Conservation (phyloP, 768 basidiomycete genomes). For the Termitomyces sp. region DNA sequence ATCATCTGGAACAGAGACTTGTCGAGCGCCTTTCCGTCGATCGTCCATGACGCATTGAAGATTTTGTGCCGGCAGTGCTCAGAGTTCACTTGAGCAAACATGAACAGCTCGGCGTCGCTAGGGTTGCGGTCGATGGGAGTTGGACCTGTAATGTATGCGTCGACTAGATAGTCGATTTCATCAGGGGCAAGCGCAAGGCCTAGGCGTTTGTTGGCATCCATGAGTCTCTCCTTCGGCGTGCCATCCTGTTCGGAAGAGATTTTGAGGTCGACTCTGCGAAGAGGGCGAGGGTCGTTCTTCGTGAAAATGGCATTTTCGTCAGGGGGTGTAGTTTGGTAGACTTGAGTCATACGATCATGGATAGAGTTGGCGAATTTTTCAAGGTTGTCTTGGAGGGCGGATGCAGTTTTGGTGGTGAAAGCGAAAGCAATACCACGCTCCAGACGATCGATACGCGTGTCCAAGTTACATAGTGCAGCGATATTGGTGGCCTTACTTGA, state of each 20-base stretch:
- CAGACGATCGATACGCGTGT: constrained; percentile 66
- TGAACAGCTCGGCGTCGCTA: constrained; percentile 97
- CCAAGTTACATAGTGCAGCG: constrained; percentile 80
- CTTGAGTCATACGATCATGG: constrained; percentile 97
- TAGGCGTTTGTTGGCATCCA: constrained; percentile 73
- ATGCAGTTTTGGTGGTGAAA: constrained; percentile 41
- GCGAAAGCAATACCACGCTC: constrained; percentile 81
- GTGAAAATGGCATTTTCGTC: constrained; percentile 53
- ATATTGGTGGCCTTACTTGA: constrained; percentile 99
- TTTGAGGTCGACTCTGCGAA: constrained; percentile 26
- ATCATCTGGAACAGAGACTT: constrained; percentile 95
- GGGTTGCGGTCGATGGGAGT: constrained; percentile 76
- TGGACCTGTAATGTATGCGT: constrained; percentile 77
- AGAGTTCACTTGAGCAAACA: constrained; percentile 99
- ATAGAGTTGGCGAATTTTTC: constrained; percentile 62
- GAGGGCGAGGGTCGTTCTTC: constrained; percentile 47
- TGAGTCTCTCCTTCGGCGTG: constrained; percentile 60
- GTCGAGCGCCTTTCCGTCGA: constrained; percentile 65
- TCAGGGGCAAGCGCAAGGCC: constrained; percentile 88
- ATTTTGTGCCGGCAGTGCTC: constrained; percentile 99
- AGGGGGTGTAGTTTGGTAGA: constrained; percentile 58
- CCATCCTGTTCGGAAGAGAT: constrained; percentile 41
- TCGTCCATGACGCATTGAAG: constrained; percentile 96
- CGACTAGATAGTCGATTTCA: constrained; percentile 90
- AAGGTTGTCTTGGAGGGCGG: constrained; percentile 45